Conservation (phyloP, 2,329 filamentous ascomycete genomes). For the Orbilia blumenaviensis region DNA sequence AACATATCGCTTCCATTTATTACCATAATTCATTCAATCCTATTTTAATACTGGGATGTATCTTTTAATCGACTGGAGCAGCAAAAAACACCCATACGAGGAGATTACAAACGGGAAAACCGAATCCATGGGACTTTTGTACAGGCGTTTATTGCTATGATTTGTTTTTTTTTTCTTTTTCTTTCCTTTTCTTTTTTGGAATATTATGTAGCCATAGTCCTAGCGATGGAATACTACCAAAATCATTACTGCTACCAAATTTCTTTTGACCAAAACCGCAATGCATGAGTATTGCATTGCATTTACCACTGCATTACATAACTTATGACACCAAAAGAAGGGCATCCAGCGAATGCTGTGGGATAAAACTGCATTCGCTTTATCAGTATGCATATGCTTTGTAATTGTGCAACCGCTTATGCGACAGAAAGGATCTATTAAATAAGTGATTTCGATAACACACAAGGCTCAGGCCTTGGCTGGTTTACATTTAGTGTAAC, state of each 20-base stretch:
- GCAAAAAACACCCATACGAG: neutral
- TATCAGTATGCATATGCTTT: no score
- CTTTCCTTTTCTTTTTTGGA: slow-evolving; percentile 9
- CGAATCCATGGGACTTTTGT: neutral
- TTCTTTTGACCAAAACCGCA: no score
- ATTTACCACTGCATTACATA: no score
- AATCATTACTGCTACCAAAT: slow-evolving; percentile 71
- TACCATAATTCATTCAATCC: neutral
- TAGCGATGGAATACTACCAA: neutral
- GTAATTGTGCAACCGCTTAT: no score
- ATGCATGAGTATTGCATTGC: no score
- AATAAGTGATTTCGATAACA: no score
- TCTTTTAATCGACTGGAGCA: neutral
- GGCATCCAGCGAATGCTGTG: no score
- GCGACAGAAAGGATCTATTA: no score
- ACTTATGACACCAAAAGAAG: no score
- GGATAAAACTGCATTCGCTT: no score
- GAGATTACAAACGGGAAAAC: neutral
- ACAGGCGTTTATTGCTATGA: neutral
- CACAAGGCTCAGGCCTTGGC: no score
- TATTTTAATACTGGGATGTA: neutral
- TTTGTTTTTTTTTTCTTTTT: neutral
- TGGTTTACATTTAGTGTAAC: no score
- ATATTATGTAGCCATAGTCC: neutral
- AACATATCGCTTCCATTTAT: neutral